Evolutionary conservation across 164 flowering plant species (phyloP).

Genomic region (Sedum album): DNA sequence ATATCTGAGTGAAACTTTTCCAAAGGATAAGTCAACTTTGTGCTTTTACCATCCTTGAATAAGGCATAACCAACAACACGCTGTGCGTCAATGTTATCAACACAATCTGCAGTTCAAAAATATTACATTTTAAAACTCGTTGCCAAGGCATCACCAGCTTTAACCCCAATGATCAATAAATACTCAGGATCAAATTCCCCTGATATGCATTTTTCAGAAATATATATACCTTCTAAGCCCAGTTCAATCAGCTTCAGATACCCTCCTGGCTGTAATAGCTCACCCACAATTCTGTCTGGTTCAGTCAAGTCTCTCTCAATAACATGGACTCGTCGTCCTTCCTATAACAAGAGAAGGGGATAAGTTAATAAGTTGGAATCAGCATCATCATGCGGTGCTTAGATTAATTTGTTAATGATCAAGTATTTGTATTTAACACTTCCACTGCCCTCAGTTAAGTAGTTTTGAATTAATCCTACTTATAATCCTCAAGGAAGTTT

Average conservation of each 20-base stretch:
- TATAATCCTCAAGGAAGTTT: neutral
- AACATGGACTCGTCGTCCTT: constrained; percentile 41
- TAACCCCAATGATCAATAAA: neutral
- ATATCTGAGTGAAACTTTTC: constrained; percentile 36
- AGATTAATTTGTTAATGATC: too few relatives aligned
- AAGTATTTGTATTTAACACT: too few relatives aligned
- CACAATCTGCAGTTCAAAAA: constrained; percentile 29
- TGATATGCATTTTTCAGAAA: neutral
- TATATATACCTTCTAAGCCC: constrained; percentile 36
- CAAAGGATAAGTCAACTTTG: constrained; percentile 35
- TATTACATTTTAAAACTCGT: neutral
- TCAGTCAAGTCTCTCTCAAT: constrained; percentile 42
- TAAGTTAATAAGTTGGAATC: neutral
- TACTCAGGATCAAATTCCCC: neutral
- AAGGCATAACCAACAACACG: constrained; percentile 34
- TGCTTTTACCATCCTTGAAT: constrained; percentile 33
- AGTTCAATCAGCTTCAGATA: constrained; percentile 42
- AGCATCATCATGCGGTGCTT: neutral
- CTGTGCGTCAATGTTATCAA: constrained; percentile 41
- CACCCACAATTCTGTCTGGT: constrained; percentile 47
- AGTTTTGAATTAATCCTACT: neutral
- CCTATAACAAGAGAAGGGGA: constrained; percentile 19
- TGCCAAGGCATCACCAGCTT: neutral
- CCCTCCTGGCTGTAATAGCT: constrained; percentile 49
- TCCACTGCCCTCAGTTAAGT: too few relatives aligned